These are phyloP conservation scores for Monosporozyma unispora DNA, from an alignment of 805 yeast species.

Conservation along the genomic window DNA sequence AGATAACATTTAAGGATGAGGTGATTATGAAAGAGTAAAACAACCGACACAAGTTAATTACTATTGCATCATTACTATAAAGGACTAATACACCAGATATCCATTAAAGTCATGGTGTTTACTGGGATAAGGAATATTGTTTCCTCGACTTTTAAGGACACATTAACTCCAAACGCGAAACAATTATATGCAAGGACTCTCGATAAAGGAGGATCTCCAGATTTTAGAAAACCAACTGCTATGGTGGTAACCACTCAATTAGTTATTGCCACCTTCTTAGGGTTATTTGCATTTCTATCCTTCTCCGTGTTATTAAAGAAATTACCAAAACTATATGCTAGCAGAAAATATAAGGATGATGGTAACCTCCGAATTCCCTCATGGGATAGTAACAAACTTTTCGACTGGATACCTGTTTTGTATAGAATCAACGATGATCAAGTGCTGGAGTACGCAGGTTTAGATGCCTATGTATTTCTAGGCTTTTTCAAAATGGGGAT, in stretches of 20 bases:
- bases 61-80: neutral
- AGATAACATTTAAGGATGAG: neutral
- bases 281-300: constrained; percentile 53
- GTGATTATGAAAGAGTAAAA: neutral
- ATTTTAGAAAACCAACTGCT: constrained; percentile 31
- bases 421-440: constrained; percentile 61
- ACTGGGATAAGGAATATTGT: neutral
- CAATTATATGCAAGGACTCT: neutral
- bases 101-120: neutral
- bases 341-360: constrained; percentile 42
- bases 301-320: constrained; percentile 64
- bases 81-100: neutral
- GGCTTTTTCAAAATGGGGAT: constrained; percentile 88
- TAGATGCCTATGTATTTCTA: constrained; percentile 87
- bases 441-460: constrained; percentile 79
- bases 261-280: constrained; percentile 57
- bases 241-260: constrained; percentile 74
- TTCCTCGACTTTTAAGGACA: neutral
- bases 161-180: neutral
- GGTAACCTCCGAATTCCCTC: constrained; percentile 23
- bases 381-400: constrained; percentile 39
- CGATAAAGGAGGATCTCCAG: constrained; percentile 11
- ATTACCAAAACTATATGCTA: constrained; percentile 79
- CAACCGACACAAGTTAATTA: neutral
- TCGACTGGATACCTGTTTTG: constrained; percentile 75